Conservation (phyloP, 305 asterid species). For the Solanum hybrid region DNA sequence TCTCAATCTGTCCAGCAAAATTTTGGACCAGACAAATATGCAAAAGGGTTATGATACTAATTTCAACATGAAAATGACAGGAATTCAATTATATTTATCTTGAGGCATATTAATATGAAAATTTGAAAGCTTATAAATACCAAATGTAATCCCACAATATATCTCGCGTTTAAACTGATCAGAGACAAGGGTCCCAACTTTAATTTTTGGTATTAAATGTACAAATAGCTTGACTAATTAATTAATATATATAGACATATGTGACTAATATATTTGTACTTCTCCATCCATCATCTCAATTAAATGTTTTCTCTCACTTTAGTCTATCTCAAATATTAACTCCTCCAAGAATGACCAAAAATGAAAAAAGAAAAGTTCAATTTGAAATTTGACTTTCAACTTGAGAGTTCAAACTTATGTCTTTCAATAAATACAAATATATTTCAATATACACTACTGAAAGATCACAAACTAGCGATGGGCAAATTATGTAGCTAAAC, state of each 20-base stretch:
- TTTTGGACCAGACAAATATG: neutral
- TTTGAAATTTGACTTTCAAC: neutral
- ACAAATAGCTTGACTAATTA: neutral
- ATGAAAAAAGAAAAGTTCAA: neutral
- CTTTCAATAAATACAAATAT: neutral
- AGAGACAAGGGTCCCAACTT: neutral
- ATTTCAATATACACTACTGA: neutral
- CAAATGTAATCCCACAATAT: neutral
- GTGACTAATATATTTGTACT: neutral
- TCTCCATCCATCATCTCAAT: neutral
- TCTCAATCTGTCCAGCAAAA: neutral
- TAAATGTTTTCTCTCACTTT: neutral
- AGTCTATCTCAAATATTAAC: neutral
- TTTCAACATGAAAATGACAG: neutral
- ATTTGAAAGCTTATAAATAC: neutral
- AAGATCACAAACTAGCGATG: neutral
- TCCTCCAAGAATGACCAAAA: neutral
- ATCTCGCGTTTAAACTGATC: neutral
- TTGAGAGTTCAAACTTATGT: neutral
- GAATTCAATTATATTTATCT: neutral
- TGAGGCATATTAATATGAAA: neutral
- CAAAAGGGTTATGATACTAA: neutral
- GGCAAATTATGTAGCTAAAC: neutral
- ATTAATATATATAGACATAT: neutral
- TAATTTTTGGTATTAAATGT: neutral